These are phyloP conservation scores for Ceratorhiza oryzae-sativae DNA, from an alignment of 1,284 basidiomycete species.

Conservation along the genomic window DNA sequence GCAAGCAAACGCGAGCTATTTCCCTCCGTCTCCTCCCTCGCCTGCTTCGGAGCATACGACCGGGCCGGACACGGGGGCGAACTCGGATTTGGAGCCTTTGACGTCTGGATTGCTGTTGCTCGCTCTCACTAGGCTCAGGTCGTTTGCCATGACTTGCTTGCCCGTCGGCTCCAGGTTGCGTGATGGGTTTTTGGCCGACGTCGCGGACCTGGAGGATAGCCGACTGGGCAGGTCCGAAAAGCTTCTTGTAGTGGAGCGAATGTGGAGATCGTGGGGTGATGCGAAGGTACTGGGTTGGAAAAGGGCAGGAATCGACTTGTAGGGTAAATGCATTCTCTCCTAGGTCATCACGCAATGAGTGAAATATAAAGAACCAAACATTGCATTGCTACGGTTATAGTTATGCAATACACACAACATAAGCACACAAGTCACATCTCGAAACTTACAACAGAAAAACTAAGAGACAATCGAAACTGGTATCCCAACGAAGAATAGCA, in stretches of 20 bases:
- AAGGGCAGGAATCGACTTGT: conserved; percentile 36
- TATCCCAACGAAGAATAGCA: conserved; percentile 7
- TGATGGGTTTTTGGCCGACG: conserved; percentile 84
- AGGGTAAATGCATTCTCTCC: not conserved
- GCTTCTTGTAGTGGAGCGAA: conserved; percentile 78
- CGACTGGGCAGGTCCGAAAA: conserved; percentile 72
- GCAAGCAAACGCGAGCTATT: not conserved
- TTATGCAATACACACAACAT: conserved; percentile 15
- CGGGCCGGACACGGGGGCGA: not conserved
- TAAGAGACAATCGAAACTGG: not conserved
- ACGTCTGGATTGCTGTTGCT: conserved; percentile 78
- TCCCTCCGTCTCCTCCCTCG: conserved; percentile 21
- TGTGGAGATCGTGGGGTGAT: conserved; percentile 88
- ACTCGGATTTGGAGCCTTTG: conserved; percentile 56
- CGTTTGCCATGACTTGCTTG: conserved; percentile 64
- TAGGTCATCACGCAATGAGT: not conserved
- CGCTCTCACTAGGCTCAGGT: conserved; percentile 70
- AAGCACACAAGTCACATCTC: conserved; percentile 35
- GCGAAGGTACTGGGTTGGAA: conserved; percentile 62
- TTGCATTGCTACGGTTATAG: conserved; percentile 32
- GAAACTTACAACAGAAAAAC: not conserved
- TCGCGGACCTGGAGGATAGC: conserved; percentile 82
- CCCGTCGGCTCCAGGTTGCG: conserved; percentile 66
- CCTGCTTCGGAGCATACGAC: conserved; percentile 1
- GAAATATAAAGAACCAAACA: not conserved